Evolutionary conservation across 164 flowering plant genomes (phyloP).

Genomic region (Vitis amurensis): DNA sequence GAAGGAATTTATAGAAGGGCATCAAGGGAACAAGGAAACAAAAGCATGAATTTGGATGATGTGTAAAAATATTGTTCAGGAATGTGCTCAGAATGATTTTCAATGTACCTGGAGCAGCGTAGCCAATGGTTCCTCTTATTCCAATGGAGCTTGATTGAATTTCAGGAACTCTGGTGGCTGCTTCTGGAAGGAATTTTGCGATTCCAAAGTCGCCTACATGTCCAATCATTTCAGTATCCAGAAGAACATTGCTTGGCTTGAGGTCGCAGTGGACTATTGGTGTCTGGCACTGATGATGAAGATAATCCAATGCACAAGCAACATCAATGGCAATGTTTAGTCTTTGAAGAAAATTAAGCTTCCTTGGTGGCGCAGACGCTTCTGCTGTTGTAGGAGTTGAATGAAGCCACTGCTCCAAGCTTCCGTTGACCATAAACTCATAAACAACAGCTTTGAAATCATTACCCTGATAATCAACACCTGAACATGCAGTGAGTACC

Average conservation of each 20-base stretch:
- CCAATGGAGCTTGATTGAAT: neutral
- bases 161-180: neutral
- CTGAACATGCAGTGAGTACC: too few relatives aligned
- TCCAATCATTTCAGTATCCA: neutral
- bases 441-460: too few relatives aligned
- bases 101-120: neutral
- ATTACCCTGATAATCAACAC: too few relatives aligned
- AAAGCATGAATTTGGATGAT: too few relatives aligned
- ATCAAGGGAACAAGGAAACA: too few relatives aligned
- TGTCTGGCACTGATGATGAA: conserved; percentile 3
- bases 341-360: neutral
- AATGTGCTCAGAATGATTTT: neutral
- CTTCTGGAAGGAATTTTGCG: neutral
- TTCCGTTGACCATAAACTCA: too few relatives aligned
- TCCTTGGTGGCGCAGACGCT: neutral
- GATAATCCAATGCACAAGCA: conserved; percentile 1
- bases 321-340: conserved; percentile 6
- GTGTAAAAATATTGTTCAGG: too few relatives aligned
- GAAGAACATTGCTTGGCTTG: too few relatives aligned
- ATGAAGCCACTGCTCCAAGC: too few relatives aligned
- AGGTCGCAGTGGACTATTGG: neutral
- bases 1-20: neutral
- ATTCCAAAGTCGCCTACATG: neutral
- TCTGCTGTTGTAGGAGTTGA: neutral
- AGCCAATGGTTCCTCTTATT: neutral